Evolutionary conservation across 1,284 basidiomycete genomes (phyloP).

Genomic region (Cutaneotrichosporon sp.): DNA sequence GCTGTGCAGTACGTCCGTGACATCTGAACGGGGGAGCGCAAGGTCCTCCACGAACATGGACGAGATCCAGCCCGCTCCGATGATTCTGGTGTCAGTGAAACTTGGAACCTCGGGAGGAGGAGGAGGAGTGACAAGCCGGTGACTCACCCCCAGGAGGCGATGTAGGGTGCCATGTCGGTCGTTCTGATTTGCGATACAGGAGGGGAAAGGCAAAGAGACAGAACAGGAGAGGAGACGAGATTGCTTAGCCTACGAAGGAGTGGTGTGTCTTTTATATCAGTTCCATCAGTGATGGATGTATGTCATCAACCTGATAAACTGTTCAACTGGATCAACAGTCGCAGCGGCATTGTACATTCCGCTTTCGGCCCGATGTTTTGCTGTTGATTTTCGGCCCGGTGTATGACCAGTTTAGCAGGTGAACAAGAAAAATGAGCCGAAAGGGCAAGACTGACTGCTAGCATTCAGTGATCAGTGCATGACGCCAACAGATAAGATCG

Average conservation of each 20-base stretch:
- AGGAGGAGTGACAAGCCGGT: no score
- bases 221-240: not conserved
- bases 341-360: not conserved
- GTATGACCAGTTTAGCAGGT: not conserved
- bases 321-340: not conserved
- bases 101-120: not conserved
- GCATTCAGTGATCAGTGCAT: no score
- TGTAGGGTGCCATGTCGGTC: slow-evolving; percentile 17
- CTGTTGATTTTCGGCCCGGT: not conserved
- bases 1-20: slow-evolving; percentile 53
- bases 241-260: not conserved
- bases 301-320: not conserved
- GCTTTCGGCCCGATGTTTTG: slow-evolving; percentile 1
- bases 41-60: slow-evolving; percentile 53
- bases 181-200: not conserved
- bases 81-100: slow-evolving; percentile 18
- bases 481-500: not conserved
- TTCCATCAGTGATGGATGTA: not conserved
- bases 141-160: slow-evolving; percentile 20
- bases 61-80: slow-evolving; percentile 39
- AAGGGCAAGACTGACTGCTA: not conserved
- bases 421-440: not conserved
- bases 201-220: not conserved
- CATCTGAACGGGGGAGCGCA: slow-evolving; percentile 41
- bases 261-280: not conserved